These are phyloP conservation scores for Puccinellia tenuiflora DNA, from an alignment of 176 grass and related monocot species.

Conservation along the genomic window DNA sequence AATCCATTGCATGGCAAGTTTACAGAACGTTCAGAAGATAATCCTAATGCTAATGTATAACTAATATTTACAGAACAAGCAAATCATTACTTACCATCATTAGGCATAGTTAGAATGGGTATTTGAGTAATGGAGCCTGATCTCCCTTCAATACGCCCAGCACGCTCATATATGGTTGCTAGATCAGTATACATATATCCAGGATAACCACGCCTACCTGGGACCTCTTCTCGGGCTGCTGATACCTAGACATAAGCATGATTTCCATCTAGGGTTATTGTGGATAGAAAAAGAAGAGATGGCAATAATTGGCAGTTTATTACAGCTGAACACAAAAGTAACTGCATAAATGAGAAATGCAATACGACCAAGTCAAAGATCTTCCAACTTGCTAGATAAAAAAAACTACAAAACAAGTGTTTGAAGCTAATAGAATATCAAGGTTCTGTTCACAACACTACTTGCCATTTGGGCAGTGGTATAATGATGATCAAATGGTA, in stretches of 20 bases:
- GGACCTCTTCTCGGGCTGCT: constrained; percentile 96
- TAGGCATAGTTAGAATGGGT: constrained; percentile 99
- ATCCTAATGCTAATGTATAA: background rate
- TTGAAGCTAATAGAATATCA: background rate
- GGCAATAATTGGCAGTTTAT: background rate
- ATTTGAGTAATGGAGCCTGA: constrained; percentile 98
- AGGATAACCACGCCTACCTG: constrained; percentile 99
- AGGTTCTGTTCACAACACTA: background rate
- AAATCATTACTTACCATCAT: constrained; percentile 61
- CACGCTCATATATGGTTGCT: constrained; percentile 98
- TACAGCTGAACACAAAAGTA: background rate
- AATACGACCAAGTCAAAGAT: background rate
- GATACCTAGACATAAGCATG: constrained; percentile 58
- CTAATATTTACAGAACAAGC: background rate
- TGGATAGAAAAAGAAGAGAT: background rate
- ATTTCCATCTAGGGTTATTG: background rate
- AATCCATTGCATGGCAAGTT: background rate
- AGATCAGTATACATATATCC: constrained; percentile 99
- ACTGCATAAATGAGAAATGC: background rate
- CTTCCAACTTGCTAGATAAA: background rate
- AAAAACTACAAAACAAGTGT: constrained; percentile 10
- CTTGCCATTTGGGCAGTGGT: background rate
- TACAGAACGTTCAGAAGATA: background rate
- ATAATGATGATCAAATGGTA: background rate
- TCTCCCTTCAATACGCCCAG: constrained; percentile 99